Base-by-base conservation (phyloP, 23 red algal species). In the Agarophyton chilense region DNA sequence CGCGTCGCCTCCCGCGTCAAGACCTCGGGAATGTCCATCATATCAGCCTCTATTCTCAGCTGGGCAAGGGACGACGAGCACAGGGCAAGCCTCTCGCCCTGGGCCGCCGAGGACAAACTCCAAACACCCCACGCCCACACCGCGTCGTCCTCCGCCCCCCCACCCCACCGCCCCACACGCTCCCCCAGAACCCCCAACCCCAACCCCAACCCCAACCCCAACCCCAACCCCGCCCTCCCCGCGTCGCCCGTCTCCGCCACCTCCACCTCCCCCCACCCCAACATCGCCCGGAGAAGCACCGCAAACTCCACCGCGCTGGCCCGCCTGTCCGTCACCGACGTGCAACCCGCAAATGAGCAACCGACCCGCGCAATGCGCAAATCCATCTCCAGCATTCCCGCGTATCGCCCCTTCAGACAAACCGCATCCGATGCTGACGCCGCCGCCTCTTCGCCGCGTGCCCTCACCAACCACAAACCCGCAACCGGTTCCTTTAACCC, bases 1-100 rank as follows among this genome's bases (percentile, higher is more conserved):
- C 62, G 82, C 22, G 82, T 87, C 49, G 82, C 82, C 2, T 87
- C 82, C n/a, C 64, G 82, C 0, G 82, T 87, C 18, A 47, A 63
- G 45, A 55, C 65, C 1, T 73, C 82, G 17, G 50, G 82, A 52
- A 31, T 87, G 28, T 75, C 64, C 11, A 72, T 72, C 19, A 51
- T 75, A 8, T 50, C 82, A 8, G 45, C 61, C 26, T 68, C 67
- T 19, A 80, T 58, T 17, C 18, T 61, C 33, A 32, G 21, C 0
- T 41, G 54, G 54, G 77, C 49, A 38, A 38, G 46, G 19, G 67
- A 72, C 19, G 35, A 86, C 12, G 42, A 75, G 10, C 19, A 87
- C 31, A 33, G 19, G 5, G 60, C 2, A 33, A 75, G 26, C 46
- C 26, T 56, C 24, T 87, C 82, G 24, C 82, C 82, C 32, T 87